Evolutionary conservation across 2,329 filamentous ascomycete species (phyloP).

Genomic region (Penicillium thymicola): DNA sequence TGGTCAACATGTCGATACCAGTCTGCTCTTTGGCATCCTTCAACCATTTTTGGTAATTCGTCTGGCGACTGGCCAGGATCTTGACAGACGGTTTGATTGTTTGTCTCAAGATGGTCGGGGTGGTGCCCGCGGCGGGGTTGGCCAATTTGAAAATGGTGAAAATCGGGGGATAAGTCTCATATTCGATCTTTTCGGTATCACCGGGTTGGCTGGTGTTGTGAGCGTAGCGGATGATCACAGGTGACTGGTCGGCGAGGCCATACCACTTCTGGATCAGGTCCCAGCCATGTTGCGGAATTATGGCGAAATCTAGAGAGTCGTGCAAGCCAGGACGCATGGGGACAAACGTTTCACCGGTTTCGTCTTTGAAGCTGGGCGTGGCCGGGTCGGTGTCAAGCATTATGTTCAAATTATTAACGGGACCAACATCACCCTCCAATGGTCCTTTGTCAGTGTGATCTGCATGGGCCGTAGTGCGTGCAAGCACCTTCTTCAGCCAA

Average conservation of each 20-base stretch:
- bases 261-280: slow-evolving; percentile 79
- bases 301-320: slow-evolving; percentile 67
- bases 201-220: slow-evolving; percentile 67
- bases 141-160: slow-evolving; percentile 81
- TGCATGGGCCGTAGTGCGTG: slow-evolving; percentile 58
- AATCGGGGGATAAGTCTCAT: slow-evolving; percentile 79
- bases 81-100: slow-evolving; percentile 60
- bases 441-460: slow-evolving; percentile 59
- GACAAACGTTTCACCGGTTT: slow-evolving; percentile 58
- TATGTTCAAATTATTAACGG: slow-evolving; percentile 83
- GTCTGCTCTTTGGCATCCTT: slow-evolving; percentile 67
- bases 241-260: slow-evolving; percentile 65
- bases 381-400: slow-evolving; percentile 56
- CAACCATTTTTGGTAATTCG: slow-evolving; percentile 71
- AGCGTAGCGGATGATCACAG: slow-evolving; percentile 70
- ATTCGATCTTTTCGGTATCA: slow-evolving; percentile 66
- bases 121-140: slow-evolving; percentile 54
- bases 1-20: slow-evolving; percentile 65
- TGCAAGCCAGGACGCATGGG: slow-evolving; percentile 66
- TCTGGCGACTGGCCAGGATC: slow-evolving; percentile 68
- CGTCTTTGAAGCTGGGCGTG: slow-evolving; percentile 41
- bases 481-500: slow-evolving; percentile 74
- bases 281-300: slow-evolving; percentile 79
- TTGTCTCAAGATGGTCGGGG: slow-evolving; percentile 60
- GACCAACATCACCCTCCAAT: slow-evolving; percentile 64